phyloP scores from a whole-genome alignment of 1,284 basidiomycete genomes.

The Bjerkandera adusta region DNA sequence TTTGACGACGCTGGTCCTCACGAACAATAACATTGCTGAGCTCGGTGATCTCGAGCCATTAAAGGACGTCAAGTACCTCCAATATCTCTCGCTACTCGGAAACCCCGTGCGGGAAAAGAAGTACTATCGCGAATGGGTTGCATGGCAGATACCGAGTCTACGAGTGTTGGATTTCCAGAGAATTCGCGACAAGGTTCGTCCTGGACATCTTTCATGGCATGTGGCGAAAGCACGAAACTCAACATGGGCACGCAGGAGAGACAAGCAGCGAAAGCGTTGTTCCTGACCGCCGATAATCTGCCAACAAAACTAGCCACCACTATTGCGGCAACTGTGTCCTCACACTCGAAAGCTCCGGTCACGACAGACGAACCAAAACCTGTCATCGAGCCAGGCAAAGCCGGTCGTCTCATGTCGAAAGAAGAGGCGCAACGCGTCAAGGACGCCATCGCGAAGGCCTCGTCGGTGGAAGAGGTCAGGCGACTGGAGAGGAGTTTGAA shows the following conservation, averaged over 20 bases:
- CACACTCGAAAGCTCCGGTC: constrained; percentile 54
- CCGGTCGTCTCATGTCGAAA: constrained; percentile 86
- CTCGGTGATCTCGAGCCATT: constrained; percentile 87
- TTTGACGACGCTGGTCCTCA: constrained; percentile 73
- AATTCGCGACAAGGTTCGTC: constrained; percentile 89
- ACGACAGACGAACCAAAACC: constrained; percentile 73
- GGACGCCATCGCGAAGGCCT: constrained; percentile 87
- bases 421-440: constrained; percentile 91
- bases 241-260: constrained; percentile 59
- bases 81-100: constrained; percentile 84
- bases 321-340: constrained; percentile 71
- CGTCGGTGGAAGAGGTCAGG: constrained; percentile 89
- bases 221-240: not conserved
- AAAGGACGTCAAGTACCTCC: constrained; percentile 74
- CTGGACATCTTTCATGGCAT: constrained; percentile 13
- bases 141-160: constrained; percentile 78
- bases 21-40: constrained; percentile 73
- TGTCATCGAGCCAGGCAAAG: constrained; percentile 56
- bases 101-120: constrained; percentile 92
- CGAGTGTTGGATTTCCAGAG: constrained; percentile 97
- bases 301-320: constrained; percentile 82
- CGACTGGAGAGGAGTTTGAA: constrained; percentile 84
- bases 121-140: constrained; percentile 96
- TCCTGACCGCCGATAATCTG: constrained; percentile 73
- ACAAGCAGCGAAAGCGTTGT: constrained; percentile 67